Evolutionary conservation across 1,284 basidiomycete species (phyloP), one percentile per base, ranked within the genome.

Genomic region (Veloporphyrellus conicus): DNA sequence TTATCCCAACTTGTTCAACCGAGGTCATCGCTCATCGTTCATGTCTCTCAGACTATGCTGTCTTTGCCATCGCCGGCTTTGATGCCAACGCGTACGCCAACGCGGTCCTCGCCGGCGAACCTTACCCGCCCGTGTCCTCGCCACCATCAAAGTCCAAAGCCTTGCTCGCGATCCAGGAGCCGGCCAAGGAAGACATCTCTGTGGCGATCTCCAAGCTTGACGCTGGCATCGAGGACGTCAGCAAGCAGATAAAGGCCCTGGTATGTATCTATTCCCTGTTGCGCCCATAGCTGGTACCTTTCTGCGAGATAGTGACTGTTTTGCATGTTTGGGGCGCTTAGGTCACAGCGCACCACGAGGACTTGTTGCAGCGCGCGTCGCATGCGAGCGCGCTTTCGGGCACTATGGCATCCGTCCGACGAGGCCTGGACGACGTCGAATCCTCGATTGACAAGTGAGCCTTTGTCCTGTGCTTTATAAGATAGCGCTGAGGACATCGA

Each of bases 1-100:
- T 45, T 53, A 20, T 48, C 22, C 15, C 15, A 25, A 3, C 6
- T 20, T 34, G 4, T 11, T 39, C n/a, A 42, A 4, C 20, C 20
- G 23, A 22, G 19, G 3, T 37, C 22, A 23, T 38, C 23, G 18
- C 7, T 31, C 29, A 31, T 14, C 10, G 19, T 45, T 55, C 35
- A 54, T 32, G 14, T 18, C 16, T 10, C 5, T 8, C 7, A 79
- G 84, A 88, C 52, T 85, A 87, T 60, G 61, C 79, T n/a, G 73
- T 81, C 35, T 92, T 91, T 58, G 73, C 83, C 19, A 70, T 66
- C 43, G 66, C 81, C 6, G 73, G 81, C 35, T 96, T 95, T 66
- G 85, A 93, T 63, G 77, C 90, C 15, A 87, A 90, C 63, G 84
- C 88, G 45, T 94, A 93, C 63, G 91, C 92, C 5, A 93, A 92